phyloP scores from a whole-genome alignment of 805 yeast genomes.

The Ogataea nitratoaversa region DNA sequence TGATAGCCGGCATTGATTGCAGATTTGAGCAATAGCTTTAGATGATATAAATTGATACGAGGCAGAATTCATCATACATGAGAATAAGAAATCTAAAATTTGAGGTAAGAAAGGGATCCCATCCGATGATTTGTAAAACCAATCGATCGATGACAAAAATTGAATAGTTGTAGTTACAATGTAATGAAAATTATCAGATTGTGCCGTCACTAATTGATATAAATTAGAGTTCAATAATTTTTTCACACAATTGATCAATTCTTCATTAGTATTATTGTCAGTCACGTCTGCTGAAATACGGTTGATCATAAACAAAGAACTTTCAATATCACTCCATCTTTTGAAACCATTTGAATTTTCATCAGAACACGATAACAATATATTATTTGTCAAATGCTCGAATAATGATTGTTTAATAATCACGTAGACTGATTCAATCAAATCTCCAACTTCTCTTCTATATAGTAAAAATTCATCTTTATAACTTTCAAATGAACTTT shows the following conservation, averaged over 20 bases:
- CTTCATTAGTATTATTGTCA: conserved; percentile 27
- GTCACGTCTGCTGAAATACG: conserved; percentile 52
- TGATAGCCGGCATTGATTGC: conserved; percentile 47
- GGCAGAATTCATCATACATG: conserved; percentile 28
- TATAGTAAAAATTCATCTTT: conserved; percentile 60
- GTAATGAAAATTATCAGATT: conserved; percentile 17
- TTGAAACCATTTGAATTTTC: conserved; percentile 4
- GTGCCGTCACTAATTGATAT: conserved; percentile 17
- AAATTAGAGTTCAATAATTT: conserved; percentile 29
- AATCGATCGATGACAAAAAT: conserved; percentile 55
- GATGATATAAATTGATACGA: conserved; percentile 39
- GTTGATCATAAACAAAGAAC: conserved; percentile 55
- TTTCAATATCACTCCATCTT: conserved; percentile 46
- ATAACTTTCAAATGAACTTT: conserved; percentile 28
- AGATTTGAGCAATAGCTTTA: conserved; percentile 54
- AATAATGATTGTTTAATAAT: conserved; percentile 54
- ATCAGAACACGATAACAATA: conserved; percentile 24
- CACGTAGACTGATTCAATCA: conserved; percentile 68
- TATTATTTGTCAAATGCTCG: conserved; percentile 36
- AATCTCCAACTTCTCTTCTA: conserved; percentile 72
- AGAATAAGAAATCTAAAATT: conserved; percentile 47
- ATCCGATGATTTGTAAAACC: conserved; percentile 46
- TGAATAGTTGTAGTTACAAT: conserved; percentile 49
- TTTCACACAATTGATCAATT: conserved; percentile 19
- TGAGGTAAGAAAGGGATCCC: conserved; percentile 44